A percentile compares a stretch with the other conserved stretches of the same genome.
Conservation (phyloP, 192 early-diverging fungal species). For the Chytriomyces hyalinus region DNA sequence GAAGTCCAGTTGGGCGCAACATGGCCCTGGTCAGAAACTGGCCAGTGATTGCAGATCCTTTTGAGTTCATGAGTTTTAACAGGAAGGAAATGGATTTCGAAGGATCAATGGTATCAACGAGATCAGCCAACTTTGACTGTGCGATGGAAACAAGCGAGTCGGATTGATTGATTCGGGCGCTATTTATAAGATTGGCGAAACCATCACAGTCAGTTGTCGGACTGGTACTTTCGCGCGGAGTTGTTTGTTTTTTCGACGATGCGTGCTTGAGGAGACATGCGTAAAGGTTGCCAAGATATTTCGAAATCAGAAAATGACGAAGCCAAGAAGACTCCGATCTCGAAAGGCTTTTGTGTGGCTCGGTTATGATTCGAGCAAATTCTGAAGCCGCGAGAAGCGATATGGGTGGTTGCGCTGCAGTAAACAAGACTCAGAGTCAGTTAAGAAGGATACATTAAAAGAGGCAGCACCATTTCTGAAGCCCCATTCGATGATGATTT, state of each 20-base stretch:
- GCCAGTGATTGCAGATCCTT: not conserved
- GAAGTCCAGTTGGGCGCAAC: constrained; percentile 8
- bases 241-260: too few species aligned
- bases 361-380: not conserved
- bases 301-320: constrained; percentile 1
- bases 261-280: too few species aligned
- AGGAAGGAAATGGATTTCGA: not conserved
- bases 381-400: not conserved
- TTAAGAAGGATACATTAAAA: not conserved
- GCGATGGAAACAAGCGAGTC: not conserved
- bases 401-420: not conserved
- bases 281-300: too few species aligned
- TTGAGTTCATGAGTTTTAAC: not conserved
- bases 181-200: constrained; percentile 6
- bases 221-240: too few species aligned
- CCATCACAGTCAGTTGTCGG: too few species aligned
- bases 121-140: too few species aligned
- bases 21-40: not conserved
- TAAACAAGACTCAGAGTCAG: not conserved
- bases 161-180: not conserved
- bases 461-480: not conserved
- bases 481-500: constrained; percentile 8
- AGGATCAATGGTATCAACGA: not conserved
- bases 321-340: constrained; percentile 7
- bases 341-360: not conserved